Evolutionary conservation across 495 filamentous ascomycete genomes (phyloP), one percentile per base, ranked within the genome.

Genomic region (Trichoderma parareesei): DNA sequence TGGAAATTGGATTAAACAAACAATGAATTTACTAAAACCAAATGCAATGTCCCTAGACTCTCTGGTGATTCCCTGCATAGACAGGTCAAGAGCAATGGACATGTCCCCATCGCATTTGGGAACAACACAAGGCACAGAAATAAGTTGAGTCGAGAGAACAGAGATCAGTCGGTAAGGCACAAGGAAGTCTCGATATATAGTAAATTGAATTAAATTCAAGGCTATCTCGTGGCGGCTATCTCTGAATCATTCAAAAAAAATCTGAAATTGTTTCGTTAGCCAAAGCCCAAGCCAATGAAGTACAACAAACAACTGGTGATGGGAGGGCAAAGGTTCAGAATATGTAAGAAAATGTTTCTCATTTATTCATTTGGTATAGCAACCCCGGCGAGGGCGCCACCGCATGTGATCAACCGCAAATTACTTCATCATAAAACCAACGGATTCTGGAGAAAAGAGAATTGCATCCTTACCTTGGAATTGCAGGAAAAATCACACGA

Each of bases 281-380:
- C 0, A 14, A 35, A 9, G 33, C 11, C 37, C 53, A 57, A 38
- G 53, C 53, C 8, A 57, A 88, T 71, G 85, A 73, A 72, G 79
- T 40, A 62, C 90, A 53, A 82, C 71, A 64, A 84, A 84, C 76
- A 90, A 90, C 77, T 59, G 67, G 14, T 80, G 79, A 20, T 76
- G 73, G 27, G 41, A 63, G 37, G 35, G 13, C 41, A 33, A 57
- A 18, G 18, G 46, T 49, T 96, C 91, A 96, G 91, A 89, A 94
- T 93, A 93, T 94, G 90, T 95, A 94, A 96, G 91, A 92, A 91
- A 85, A 83, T 27, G 80, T 88, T 85, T 94, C 88, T 96, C 92
- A 94, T 81, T 69, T 83, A 73, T 69, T 74, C 80, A 77, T 68
- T 73, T 83, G 87, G 87, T 89, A 88, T 86, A 78, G 84, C 89